Base-by-base conservation (phyloP, 2,329 filamentous ascomycete species). In the Botrytis squamosa region DNA sequence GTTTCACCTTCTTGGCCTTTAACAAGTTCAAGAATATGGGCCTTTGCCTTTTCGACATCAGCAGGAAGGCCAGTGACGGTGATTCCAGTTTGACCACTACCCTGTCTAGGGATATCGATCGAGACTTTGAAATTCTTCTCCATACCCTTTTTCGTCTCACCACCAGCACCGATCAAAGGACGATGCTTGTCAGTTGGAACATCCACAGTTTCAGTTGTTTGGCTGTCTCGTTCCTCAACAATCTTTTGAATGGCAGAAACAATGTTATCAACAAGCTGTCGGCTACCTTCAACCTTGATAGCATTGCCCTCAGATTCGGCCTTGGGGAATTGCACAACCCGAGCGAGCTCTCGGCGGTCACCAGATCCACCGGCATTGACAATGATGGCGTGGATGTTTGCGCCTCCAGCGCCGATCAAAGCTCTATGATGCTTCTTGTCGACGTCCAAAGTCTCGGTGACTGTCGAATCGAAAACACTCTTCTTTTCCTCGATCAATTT, bases 281-380 rank as follows among this genome's bases (percentile, higher is more conserved):
- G 90, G 66, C 92, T 91, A 44, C 96, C 96, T 83, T 98, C 95
- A 9, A 99, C 86, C 81, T 92, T 95, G 83, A 99, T 97, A 40
- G 88, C 88, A 80, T 92, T 93, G 63, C 93, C 94, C 75, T 92
- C 91, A 70, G 91, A 89, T 74, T 97, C 95, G 77, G 93, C 91
- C 82, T 95, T 94, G 73, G 96, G 96, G 86, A 99, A 98, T 82
- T 95, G 94, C 75, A 99, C 94, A 79, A 95, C 94, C 76, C 95
- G 93, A 70, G 94, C 93, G 78, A 96, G 89, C 75, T 93, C 91
- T 59, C 93, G 91, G 76, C 92, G 89, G 80, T 97, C 95, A 78
- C 94, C 92, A 55, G 95, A 94, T 16, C 96, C 97, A 76, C 96
- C 97, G 65, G 96, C 95, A 79, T 93, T 89, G 71, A 92, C 86